These are phyloP conservation scores for Lactarius trivialis DNA, from an alignment of 768 basidiomycete species.

Conservation along the genomic window DNA sequence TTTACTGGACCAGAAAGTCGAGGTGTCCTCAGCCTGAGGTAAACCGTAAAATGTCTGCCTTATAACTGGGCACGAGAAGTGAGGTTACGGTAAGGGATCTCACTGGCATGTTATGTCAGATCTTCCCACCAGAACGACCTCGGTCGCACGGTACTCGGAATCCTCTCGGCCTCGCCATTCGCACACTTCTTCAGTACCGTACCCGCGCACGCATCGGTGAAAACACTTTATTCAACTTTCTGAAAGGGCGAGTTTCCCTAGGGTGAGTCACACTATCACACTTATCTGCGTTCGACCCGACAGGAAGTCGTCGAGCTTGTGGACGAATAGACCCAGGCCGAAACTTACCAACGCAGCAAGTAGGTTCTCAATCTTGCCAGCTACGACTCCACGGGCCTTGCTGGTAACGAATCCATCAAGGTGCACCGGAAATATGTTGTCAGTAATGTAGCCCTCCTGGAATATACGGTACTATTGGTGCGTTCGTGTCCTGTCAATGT, in stretches of 20 bases:
- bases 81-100: too few species aligned
- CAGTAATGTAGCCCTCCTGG: too few species aligned
- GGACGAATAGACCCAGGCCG: too few species aligned
- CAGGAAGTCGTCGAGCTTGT: constrained; percentile 97
- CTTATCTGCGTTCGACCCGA: background rate
- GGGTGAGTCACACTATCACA: background rate
- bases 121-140: constrained; percentile 87
- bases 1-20: too few species aligned
- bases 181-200: constrained; percentile 79
- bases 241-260: constrained; percentile 52
- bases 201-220: constrained; percentile 76
- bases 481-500: constrained; percentile 26
- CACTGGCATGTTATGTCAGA: too few species aligned
- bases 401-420: constrained; percentile 84
- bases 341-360: too few species aligned
- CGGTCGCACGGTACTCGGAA: constrained; percentile 80
- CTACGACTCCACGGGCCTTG: constrained; percentile 72
- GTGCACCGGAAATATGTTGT: constrained; percentile 87
- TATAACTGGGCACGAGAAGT: too few species aligned
- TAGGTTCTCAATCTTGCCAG: too few species aligned
- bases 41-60: too few species aligned
- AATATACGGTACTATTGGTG: constrained; percentile 94
- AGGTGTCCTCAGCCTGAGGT: too few species aligned
- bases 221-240: constrained; percentile 88
- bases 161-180: constrained; percentile 80